Evolutionary conservation across 2,329 filamentous ascomycete species (phyloP), one percentile per base, ranked within the genome.

Genomic region (Fusarium armeniacum): DNA sequence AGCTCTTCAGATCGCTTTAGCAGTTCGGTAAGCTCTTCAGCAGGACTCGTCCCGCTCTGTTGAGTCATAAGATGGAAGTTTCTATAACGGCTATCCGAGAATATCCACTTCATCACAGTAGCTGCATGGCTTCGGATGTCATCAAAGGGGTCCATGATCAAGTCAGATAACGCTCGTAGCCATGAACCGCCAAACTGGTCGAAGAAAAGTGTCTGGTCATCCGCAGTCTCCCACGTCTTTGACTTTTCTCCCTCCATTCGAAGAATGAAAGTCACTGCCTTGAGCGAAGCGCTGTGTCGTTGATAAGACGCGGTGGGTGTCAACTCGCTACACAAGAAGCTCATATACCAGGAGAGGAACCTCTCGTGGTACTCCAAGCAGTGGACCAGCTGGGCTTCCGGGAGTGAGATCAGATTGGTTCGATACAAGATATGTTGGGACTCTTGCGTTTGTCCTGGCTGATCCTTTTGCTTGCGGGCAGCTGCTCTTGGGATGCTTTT

Each of bases 101-200:
- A 82, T n/a, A 87, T 73, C 54, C 82, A 83, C 67, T 76, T 78
- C 30, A 92, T 72, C 3, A 89, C 80, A 3, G 78, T 79, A 0
- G 84, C 81, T 4, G 89, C 85, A 38, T 81, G 79, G 44, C 86
- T 88, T 70, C 95, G 87, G 6, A 98, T 92, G 78, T 99, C 96
- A 60, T 98, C 96, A 75, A 97, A 99, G 0, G 95, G 93, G 73
- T 99, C 93, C 76, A 97, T 84, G 10, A 97, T 80, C 24, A 97
- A 86, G 77, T 97, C 93, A 16, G 94, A 82, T 9, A 98, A 82
- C 6, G 90, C 83, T 49, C 91, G 84, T 13, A 88, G 79, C 81
- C 91, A 88, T 1, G 79, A 83, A 5, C 73, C 70, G 47, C 87
- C 84, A 64, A 85, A 79, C 3, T 80, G 72, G 49, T 81, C 76